phyloP scores from a whole-genome alignment of 2,329 filamentous ascomycete species.

The Aspergillus candidus region DNA sequence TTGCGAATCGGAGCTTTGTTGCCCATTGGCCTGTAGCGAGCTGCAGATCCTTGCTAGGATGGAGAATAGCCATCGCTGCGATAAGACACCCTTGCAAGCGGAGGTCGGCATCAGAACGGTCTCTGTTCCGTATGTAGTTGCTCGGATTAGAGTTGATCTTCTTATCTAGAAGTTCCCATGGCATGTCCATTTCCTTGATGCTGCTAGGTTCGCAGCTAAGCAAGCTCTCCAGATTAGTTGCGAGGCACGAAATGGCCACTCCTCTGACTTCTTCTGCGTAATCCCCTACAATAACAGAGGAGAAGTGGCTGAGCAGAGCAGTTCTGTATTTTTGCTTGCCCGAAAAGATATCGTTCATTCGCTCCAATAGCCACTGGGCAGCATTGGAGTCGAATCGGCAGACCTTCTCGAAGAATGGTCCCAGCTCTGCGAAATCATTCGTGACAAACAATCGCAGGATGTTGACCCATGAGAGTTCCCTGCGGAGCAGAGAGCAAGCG shows the following conservation, averaged over 20 bases:
- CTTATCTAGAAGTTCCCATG: constrained; percentile 22
- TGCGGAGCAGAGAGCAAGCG: constrained; percentile 31
- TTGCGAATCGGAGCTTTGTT: constrained; percentile 32
- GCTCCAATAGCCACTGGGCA: constrained; percentile 30
- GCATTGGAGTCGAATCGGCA: constrained; percentile 29
- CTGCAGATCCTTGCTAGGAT: constrained; percentile 13
- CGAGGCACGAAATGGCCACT: constrained; percentile 28
- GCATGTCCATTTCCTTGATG: constrained; percentile 19
- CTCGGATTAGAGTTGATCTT: constrained; percentile 21
- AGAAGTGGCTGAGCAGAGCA: constrained; percentile 25
- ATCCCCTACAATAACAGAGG: constrained; percentile 22
- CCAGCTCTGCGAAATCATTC: constrained; percentile 13
- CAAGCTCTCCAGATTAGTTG: constrained; percentile 25
- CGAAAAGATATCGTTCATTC: constrained; percentile 22
- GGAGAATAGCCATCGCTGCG: constrained; percentile 17
- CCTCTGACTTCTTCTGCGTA: constrained; percentile 24
- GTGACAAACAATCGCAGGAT: constrained; percentile 21
- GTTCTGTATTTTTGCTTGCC: constrained; percentile 17
- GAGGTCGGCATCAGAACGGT: constrained; percentile 32
- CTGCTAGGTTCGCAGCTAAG: constrained; percentile 15
- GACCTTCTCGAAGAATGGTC: constrained; percentile 19
- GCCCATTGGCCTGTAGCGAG: constrained; percentile 26
- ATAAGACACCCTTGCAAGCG: constrained; percentile 35
- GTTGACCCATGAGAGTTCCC: constrained; percentile 28
- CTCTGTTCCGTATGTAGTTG: constrained; percentile 28